These are phyloP conservation scores for Paramecium octaurelia DNA, from an alignment of 73 alveolate species.

Conservation along the genomic window DNA sequence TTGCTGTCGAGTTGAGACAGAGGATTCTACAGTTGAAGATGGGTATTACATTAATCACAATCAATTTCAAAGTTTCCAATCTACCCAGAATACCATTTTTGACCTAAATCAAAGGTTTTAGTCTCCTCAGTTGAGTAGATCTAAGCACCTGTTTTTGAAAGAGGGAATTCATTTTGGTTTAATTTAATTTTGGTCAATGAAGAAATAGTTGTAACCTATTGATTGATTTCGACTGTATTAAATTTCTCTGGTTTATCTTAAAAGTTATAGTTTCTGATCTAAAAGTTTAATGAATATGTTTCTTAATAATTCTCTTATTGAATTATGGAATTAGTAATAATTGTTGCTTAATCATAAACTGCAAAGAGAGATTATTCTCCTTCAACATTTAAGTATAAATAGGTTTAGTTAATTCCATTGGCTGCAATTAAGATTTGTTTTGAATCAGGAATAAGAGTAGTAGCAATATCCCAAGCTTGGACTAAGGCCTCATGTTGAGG, in stretches of 20 bases:
- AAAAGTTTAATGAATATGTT: not conserved
- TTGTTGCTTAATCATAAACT: not conserved
- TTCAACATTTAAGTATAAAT: not conserved
- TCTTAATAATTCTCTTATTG: not conserved
- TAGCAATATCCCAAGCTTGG: not conserved
- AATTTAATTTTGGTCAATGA: not conserved
- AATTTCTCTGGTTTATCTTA: not conserved
- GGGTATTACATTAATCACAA: not conserved
- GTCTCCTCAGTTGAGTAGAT: not conserved
- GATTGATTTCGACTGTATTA: not conserved
- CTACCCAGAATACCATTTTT: conserved; percentile 21
- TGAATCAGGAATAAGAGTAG: not conserved
- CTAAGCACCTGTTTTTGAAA: not conserved
- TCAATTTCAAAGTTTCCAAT: not conserved
- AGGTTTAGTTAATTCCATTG: not conserved
- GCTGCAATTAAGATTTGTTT: not conserved
- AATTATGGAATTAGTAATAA: not conserved
- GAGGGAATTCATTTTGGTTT: not conserved
- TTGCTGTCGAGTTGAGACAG: not conserved
- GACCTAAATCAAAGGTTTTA: not conserved
- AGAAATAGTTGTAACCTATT: not conserved
- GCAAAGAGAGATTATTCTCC: not conserved
- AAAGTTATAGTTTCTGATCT: not conserved
- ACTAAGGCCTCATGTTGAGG: conserved; percentile 16
- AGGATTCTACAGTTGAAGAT: not conserved